phyloP scores from a whole-genome alignment of 1,139 yeast genomes.

The Magnusiomyces magnusii region DNA sequence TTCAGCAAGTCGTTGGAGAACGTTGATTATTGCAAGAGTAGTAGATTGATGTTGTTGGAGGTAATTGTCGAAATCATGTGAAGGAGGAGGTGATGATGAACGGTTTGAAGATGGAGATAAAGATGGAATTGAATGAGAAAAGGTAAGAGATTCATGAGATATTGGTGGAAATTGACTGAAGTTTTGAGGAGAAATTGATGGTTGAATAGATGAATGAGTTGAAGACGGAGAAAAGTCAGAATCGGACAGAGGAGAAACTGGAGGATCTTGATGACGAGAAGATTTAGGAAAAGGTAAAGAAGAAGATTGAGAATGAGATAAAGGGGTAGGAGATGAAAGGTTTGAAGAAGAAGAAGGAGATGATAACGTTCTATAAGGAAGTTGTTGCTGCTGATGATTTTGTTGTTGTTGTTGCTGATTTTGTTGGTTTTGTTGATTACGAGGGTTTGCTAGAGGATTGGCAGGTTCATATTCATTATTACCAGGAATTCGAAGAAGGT shows the following conservation, averaged over 20 bases:
- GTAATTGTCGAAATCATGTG: neutral
- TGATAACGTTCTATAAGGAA: neutral
- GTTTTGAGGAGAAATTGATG: neutral
- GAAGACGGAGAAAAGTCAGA: too few species aligned
- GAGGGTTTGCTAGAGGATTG: too few species aligned
- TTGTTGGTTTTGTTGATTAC: neutral
- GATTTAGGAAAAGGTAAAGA: neutral
- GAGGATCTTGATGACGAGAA: neutral
- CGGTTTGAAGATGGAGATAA: neutral
- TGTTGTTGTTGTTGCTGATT: neutral
- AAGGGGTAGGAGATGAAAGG: neutral
- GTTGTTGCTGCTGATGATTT: neutral
- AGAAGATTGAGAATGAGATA: neutral
- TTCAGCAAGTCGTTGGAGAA: constrained; percentile 4
- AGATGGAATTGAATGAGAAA: neutral
- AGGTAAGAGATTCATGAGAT: neutral
- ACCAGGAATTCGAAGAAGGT: constrained; percentile 1
- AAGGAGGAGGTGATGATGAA: neutral
- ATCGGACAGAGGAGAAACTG: neutral
- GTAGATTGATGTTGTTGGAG: neutral
- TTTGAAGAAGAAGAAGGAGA: neutral
- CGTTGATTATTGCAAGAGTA: neutral
- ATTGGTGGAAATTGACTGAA: neutral
- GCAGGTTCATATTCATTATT: constrained; percentile 1
- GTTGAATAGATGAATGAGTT: neutral